Base-by-base conservation (phyloP, 2,329 filamentous ascomycete species). In the Exophiala aquamarina region DNA sequence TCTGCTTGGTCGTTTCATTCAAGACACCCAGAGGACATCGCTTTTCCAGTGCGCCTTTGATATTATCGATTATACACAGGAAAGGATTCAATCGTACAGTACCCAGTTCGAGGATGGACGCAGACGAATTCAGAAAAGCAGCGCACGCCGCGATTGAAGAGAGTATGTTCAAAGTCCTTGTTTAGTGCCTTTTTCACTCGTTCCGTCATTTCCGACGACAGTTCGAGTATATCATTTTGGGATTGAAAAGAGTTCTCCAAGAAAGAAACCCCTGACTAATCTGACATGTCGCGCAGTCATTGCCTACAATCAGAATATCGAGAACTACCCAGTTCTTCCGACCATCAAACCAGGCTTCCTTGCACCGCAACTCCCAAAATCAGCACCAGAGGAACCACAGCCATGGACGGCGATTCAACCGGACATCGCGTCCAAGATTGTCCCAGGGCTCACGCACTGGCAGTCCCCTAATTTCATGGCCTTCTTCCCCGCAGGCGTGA, bases 361-460 rank as follows among this genome's bases (percentile, higher is more conserved):
- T 8, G 81, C 83, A 38, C 84, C 87, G 36, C 78, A 93, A 5
- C 81, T 97, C 17, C 92, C 92, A 69, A 31, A 74, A 72, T 44
- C 81, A 81, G 31, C 92, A 80, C 39, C 74, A 77, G 56, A 74
- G 80, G 49, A 86, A 78, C 60, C 89, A 86, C 74, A 72, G 79
- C 52, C 64, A 63, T 95, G 91, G 88, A 70, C 75, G 17, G 75
- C 81, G 42, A 96, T 97, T 62, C 87, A 89, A 60, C 76, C 81
- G 47, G 92, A 97, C 64, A 83, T 97, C 41, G 85, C 91, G 59
- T 72, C 78, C 35, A 88, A 93, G 65, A 95, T 97, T 63, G 82
- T 95, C 64, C 92, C 92, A 0, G 92, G 92, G 4, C 75, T 97
- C 44, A 96, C 92, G 0, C 92, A 96, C 70, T 97, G 92, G 90